A percentile compares a stretch with the other conserved stretches of the same genome.
phyloP scores from a whole-genome alignment of 2,329 filamentous ascomycete genomes.

The Cyclaneusma minus region DNA sequence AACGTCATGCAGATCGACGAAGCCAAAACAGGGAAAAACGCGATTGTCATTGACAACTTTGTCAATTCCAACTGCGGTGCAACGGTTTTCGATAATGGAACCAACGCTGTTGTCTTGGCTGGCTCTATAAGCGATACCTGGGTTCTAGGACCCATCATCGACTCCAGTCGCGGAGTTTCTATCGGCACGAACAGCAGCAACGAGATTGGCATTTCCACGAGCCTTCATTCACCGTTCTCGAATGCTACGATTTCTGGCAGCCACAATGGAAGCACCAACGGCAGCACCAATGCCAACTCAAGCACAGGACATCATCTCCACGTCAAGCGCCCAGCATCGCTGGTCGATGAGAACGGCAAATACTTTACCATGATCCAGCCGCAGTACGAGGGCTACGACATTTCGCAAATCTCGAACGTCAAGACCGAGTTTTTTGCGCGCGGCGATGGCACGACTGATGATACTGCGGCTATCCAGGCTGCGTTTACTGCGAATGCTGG shows the following conservation, averaged over 20 bases:
- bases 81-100: conserved; percentile 17
- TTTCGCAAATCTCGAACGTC: conserved; percentile 27
- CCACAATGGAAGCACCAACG: too few species aligned
- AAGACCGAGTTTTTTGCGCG: conserved; percentile 23
- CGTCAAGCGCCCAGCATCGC: conserved; percentile 15
- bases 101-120: too few species aligned
- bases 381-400: conserved; percentile 25
- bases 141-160: too few species aligned
- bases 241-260: too few species aligned
- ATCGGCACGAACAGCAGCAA: too few species aligned
- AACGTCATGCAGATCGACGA: conserved; percentile 7
- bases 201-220: too few species aligned
- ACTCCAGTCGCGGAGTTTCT: too few species aligned
- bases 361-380: conserved; percentile 26
- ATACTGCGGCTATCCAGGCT: conserved; percentile 15
- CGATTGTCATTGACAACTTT: conserved; percentile 12
- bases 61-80: too few species aligned
- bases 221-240: too few species aligned
- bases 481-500: conserved; percentile 11
- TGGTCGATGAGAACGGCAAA: conserved; percentile 18
- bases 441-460: conserved; percentile 23
- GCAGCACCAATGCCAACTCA: too few species aligned
- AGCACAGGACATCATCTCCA: too few species aligned
- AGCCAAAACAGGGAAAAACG: conserved; percentile 17
- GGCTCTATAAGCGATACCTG: too few species aligned